Evolutionary conservation across 768 basidiomycete genomes (phyloP), one percentile per base, ranked within the genome.

Genomic region (Suillus subalutaceus): DNA sequence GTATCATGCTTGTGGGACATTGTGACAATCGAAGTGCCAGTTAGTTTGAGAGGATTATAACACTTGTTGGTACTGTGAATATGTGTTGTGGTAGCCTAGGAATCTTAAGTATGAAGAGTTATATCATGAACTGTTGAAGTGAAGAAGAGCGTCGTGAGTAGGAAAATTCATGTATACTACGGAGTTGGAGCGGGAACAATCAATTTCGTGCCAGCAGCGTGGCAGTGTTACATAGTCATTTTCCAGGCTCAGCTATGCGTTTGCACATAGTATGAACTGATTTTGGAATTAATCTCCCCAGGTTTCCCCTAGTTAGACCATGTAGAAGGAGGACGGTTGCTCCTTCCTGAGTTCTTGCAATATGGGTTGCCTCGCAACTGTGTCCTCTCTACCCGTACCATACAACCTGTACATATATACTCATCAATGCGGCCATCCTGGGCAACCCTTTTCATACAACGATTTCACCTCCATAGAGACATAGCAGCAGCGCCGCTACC

Each of bases 1-100:
- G 74, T 50, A 46, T 70, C 70, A 60, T 71, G 73, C 69, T 74
- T 72, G 9, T 71, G 35, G 12, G 76, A 71, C 76, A 76, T 79
- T 7, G 57, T 50, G 40, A 16, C 1, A 65, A 40, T 55, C 9
- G 53, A 48, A 41, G 5, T 9, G 52, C 18, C 30, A 2, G 8
- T 32, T 18, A 18, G 30, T 55, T 32, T 55, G 32, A 55, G 20
- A 56, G 40, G 18, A 60, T 43, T 60, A 60, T 56, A 43, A 26
- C 41, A 30, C 16, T 30, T 43, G 30, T 30, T 60, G 23, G 57
- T 58, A 26, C n/a, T 38, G 18, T 55, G 55, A 37, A 55, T 55
- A 55, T 10, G 30, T 18, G 53, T 2, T 18, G 30, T 37, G 20
- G 32, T 56, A 56, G 35, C 32, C 12, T 13, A n/a, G 30, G 32